Evolutionary conservation across 768 basidiomycete species (phyloP), one percentile per base, ranked within the genome.

Genomic region (Amyloporia xantha): DNA sequence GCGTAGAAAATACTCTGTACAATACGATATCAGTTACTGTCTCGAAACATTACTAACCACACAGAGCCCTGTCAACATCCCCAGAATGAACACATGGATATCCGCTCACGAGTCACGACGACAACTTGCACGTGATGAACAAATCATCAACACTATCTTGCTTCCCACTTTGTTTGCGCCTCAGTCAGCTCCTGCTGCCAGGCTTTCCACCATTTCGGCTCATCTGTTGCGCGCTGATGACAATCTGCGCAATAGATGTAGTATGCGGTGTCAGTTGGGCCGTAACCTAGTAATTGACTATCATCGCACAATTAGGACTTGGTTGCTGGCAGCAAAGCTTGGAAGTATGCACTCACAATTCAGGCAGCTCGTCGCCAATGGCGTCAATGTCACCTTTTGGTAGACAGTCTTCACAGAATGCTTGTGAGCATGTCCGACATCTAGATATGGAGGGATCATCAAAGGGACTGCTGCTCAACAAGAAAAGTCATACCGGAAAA

Each of bases 341-440:
- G 15, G 30, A 33, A 33, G 30, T 33, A 33, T 33, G n/a, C 30
- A 65, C 77, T 48, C 53, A 79, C 78, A 81, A 76, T 61, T 83
- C 79, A 13, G 81, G 81, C 4, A 82, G 54, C 1, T 64, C 61
- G 3, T 81, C 78, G 3, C 81, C 81, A 33, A 82, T 62, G 12
- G 74, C 68, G 25, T 73, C 71, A 27, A 79, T 64, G 4, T 78
- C 72, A 3, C 71, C 76, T 2, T 60, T 54, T 4, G 77, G 74
- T 35, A 83, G 52, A 59, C 81, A 82, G 54, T 82, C 81, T 47
- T 82, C 78, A 61, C 81, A 83, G 52, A 75, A 78, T 1, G 81
- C 78, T 45, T 70, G 62, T 13, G 76, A 72, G 57, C 82, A 83
- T 0, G 78, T 81, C 49, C 74, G 77, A 52, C 80, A 82, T 51